phyloP scores from a whole-genome alignment of 2,329 filamentous ascomycete genomes.

The Curvularia eragrostidis region DNA sequence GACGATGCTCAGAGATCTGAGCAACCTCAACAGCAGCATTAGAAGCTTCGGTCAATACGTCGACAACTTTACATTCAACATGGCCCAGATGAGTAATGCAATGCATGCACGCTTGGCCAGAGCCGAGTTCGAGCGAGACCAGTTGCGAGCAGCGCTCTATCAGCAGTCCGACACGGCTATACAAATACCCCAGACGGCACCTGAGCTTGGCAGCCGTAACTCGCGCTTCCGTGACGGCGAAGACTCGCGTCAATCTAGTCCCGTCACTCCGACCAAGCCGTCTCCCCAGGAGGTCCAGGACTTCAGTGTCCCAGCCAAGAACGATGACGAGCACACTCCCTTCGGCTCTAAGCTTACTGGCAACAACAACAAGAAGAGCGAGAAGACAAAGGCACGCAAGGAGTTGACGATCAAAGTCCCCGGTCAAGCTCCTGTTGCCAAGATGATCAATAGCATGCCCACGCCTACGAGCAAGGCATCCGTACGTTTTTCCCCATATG shows the following conservation, averaged over 20 bases:
- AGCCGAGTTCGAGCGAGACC: slow-evolving; percentile 75
- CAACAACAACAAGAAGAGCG: neutral
- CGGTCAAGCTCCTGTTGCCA: neutral
- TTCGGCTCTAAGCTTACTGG: neutral
- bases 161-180: neutral
- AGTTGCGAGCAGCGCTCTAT: slow-evolving; percentile 33
- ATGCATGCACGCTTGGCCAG: slow-evolving; percentile 97
- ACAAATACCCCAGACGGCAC: neutral
- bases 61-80: neutral
- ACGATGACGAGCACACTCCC: neutral
- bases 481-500: slow-evolving; percentile 20
- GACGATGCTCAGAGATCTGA: neutral
- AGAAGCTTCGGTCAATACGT: neutral
- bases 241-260: neutral
- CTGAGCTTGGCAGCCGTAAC: neutral
- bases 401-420: slow-evolving; percentile 22
- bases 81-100: neutral
- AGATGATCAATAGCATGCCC: slow-evolving; percentile 6
- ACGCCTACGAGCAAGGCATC: slow-evolving; percentile 14
- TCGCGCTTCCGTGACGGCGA: neutral
- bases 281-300: neutral
- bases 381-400: slow-evolving; percentile 16
- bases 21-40: neutral
- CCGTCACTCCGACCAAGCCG: neutral
- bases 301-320: neutral